These are phyloP conservation scores for Xanthoconium purpureum DNA, from an alignment of 768 basidiomycete genomes.

Conservation along the genomic window DNA sequence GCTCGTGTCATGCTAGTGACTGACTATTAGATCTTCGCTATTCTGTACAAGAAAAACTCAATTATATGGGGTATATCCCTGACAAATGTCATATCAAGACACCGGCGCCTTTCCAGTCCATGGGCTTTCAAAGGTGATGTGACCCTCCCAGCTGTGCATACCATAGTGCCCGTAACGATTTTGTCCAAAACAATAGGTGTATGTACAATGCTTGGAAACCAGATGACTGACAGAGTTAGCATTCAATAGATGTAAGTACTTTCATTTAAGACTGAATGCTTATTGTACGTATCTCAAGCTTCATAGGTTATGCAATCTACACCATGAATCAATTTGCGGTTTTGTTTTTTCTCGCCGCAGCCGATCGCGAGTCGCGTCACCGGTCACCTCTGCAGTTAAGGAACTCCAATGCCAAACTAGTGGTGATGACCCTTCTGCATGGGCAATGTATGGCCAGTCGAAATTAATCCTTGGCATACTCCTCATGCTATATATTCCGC, in stretches of 20 bases:
- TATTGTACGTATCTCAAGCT: no score
- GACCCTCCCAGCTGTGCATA: no score
- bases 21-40: not conserved
- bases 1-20: no score
- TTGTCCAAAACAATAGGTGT: no score
- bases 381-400: not conserved
- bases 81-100: not conserved
- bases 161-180: no score
- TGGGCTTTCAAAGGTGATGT: no score
- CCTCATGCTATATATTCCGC: not conserved
- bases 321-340: not conserved
- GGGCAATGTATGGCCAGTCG: not conserved
- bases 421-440: constrained; percentile 1
- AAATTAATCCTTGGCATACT: constrained; percentile 1
- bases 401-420: no score
- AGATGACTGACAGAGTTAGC: no score
- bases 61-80: not conserved
- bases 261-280: no score
- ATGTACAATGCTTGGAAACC: no score
- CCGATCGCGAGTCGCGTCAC: not conserved
- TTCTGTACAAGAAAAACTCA: not conserved
- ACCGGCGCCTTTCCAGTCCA: not conserved
- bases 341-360: constrained; percentile 5
- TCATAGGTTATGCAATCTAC: not conserved
- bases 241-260: no score